Evolutionary conservation across 306 rosid species (phyloP).

Genomic region (Senna tora): DNA sequence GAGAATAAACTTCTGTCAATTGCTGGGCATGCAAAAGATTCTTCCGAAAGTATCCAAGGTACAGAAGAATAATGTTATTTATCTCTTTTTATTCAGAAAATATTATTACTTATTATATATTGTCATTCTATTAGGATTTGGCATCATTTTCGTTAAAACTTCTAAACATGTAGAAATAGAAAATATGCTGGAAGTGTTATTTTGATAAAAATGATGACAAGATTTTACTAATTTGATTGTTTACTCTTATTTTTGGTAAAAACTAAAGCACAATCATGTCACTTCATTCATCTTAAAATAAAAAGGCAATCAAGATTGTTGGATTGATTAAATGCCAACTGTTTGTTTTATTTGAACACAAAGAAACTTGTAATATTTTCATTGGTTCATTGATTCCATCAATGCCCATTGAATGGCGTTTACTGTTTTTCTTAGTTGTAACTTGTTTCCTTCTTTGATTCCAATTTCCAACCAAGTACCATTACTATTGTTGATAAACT

Average conservation of each 20-base stretch:
- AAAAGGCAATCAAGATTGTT: constrained; percentile 12
- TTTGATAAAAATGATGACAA: constrained; percentile 7
- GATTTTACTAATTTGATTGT: neutral
- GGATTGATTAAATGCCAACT: constrained; percentile 6
- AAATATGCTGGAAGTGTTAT: constrained; percentile 10
- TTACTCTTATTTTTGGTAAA: constrained; percentile 9
- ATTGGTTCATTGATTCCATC: constrained; percentile 24
- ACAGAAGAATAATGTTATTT: constrained; percentile 14
- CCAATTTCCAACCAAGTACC: constrained; percentile 7
- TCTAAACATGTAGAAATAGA: constrained; percentile 14
- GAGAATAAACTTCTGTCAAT: constrained; percentile 74
- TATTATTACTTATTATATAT: neutral
- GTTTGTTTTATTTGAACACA: neutral
- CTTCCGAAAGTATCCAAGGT: constrained; percentile 83
- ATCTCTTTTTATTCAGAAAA: neutral
- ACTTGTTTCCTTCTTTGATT: constrained; percentile 9
- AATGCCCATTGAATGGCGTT: constrained; percentile 4
- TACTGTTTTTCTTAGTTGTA: neutral
- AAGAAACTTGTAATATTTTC: constrained; percentile 20
- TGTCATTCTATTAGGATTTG: constrained; percentile 29
- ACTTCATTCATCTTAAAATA: constrained; percentile 6
- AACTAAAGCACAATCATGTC: constrained; percentile 11
- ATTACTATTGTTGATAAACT: neutral
- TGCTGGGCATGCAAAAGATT: constrained; percentile 90
- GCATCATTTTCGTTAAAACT: constrained; percentile 26